Base-by-base conservation (phyloP, 306 rosid species). In the Vigna hirtella region DNA sequence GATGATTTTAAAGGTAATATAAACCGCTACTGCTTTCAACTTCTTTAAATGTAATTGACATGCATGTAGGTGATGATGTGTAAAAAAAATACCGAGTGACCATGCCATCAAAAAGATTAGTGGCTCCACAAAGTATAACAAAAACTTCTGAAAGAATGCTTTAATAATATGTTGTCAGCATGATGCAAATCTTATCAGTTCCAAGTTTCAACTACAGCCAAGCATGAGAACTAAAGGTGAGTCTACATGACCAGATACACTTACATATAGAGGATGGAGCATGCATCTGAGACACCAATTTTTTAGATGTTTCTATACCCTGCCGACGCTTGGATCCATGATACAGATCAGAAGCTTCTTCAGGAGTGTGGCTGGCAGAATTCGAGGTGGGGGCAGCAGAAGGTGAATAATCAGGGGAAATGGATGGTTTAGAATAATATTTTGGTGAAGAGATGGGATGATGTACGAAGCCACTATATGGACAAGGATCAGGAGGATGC, bases 211-310 rank as follows among this genome's bases (percentile, higher is more conserved):
- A 18, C 48, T 64, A 32, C 9, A 77, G 58, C 61, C 36, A 32
- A 71, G 66, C 63, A 73, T 22, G 55, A 76, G 26, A 80, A 70
- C 55, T 22, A 73, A 59, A 62, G 51, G 57, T 48, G 62, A 17
- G 34, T 68, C 74, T 55, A 71, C 26, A 9, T 55, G 28, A 49
- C 68, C 32, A 48, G 40, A 20, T 38, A 53, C 69, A 84, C 98
- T 91, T 88, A 94, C 98, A 88, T 22, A 80, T 72, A 70, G 88
- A 76, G 42, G 87, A 59, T 58, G 91, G 89, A 79, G 78, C 38
- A 68, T 82, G 83, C 16, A 76, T 51, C 9, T 84, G 81, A 66
- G 87, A 78, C 53, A 18, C 69, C 87, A 89, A 62, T 42, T 67
- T 79, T 77, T 65, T 52, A 18, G 85, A 71, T 58, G 45, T 77